A percentile compares a stretch with the other conserved stretches of the same genome.
These are phyloP conservation scores for Colletotrichum phormii DNA, from an alignment of 2,329 filamentous ascomycete genomes.

Conservation along the genomic window DNA sequence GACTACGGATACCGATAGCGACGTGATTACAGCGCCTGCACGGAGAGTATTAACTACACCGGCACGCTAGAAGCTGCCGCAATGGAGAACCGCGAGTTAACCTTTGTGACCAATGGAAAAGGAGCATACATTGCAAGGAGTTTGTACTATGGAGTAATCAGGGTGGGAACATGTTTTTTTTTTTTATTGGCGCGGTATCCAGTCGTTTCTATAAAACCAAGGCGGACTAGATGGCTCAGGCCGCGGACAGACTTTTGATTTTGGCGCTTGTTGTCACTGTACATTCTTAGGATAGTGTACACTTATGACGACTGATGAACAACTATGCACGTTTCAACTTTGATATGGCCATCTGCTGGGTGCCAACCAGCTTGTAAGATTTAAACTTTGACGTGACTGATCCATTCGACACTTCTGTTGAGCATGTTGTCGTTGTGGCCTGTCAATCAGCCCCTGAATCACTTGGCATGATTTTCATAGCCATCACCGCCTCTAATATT, in stretches of 20 bases:
- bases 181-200: conserved; percentile 6
- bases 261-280: conserved; percentile 20
- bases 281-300: conserved; percentile 29
- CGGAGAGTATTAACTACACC: conserved; percentile 33
- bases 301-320: conserved; percentile 24
- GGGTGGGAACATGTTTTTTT: background rate
- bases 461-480: background rate
- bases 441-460: background rate
- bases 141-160: conserved; percentile 26
- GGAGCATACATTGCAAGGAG: conserved; percentile 2
- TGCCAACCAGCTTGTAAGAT: background rate
- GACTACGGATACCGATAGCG: conserved; percentile 19
- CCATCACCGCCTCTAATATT: background rate
- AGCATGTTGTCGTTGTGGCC: too few species aligned
- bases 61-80: conserved; percentile 27
- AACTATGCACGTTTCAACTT: background rate
- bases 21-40: conserved; percentile 9
- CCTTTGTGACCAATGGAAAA: background rate
- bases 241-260: conserved; percentile 11
- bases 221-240: conserved; percentile 25
- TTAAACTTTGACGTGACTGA: too few species aligned
- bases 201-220: conserved; percentile 11
- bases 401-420: background rate
- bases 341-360: background rate
- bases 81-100: background rate